A percentile compares a stretch with the other conserved stretches of the same genome.
phyloP scores from a whole-genome alignment of 768 basidiomycete species.

The Bullera alba region DNA sequence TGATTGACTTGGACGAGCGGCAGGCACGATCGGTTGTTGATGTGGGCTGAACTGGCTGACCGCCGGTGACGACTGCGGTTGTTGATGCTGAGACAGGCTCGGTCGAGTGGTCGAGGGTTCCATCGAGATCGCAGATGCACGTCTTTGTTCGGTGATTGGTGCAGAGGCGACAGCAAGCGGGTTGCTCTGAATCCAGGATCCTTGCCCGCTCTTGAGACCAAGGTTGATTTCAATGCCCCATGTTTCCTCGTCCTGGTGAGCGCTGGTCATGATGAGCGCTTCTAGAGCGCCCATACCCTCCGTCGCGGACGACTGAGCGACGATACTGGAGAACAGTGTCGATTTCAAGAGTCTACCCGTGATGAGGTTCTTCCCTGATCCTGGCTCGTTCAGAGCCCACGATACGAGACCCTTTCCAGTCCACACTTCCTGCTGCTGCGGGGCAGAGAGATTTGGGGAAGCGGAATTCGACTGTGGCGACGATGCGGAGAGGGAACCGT shows the following conservation, averaged over 20 bases:
- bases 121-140: no score
- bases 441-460: conserved; percentile 5
- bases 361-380: conserved; percentile 36
- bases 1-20: no score
- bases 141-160: no score
- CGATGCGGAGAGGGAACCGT: conserved; percentile 5
- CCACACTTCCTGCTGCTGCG: conserved; percentile 25
- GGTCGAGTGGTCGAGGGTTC: no score
- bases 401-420: conserved; percentile 34
- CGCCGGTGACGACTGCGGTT: no score
- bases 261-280: conserved; percentile 18
- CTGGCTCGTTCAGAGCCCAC: conserved; percentile 37
- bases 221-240: conserved; percentile 38
- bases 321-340: conserved; percentile 14
- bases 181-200: no score
- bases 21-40: no score
- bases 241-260: conserved; percentile 1
- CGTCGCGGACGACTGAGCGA: not conserved
- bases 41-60: no score
- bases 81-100: no score
- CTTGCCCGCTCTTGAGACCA: conserved; percentile 17
- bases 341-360: conserved; percentile 29
- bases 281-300: conserved; percentile 22
- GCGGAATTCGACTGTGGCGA: conserved; percentile 17
- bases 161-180: no score